phyloP scores from a whole-genome alignment of 176 grass and related monocot species.

The maize (Zea mays) region DNA sequence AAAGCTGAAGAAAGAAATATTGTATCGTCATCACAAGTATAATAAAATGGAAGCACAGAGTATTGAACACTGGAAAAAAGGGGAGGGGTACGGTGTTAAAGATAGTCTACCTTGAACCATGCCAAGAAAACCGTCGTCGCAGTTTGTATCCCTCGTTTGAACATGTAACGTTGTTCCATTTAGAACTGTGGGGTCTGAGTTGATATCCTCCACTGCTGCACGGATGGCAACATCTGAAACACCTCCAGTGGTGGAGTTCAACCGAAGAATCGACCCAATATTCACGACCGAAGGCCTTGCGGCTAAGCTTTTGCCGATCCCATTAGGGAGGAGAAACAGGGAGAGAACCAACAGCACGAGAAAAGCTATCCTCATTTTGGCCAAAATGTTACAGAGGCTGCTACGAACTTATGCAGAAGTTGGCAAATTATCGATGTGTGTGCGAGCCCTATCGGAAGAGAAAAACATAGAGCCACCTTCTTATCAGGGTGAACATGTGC shows the following conservation, averaged over 20 bases:
- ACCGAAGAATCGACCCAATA: slow-evolving; percentile 73
- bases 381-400: slow-evolving; percentile 24
- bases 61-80: slow-evolving; percentile 26
- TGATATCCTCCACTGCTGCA: slow-evolving; percentile 80
- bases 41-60: slow-evolving; percentile 8
- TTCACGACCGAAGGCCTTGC: slow-evolving; percentile 64
- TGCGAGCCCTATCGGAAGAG: not conserved
- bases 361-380: slow-evolving; percentile 55
- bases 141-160: slow-evolving; percentile 59
- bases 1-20: slow-evolving; percentile 46
- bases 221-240: slow-evolving; percentile 64
- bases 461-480: not conserved
- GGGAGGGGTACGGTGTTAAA: slow-evolving; percentile 6
- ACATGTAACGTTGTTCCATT: slow-evolving; percentile 64
- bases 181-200: slow-evolving; percentile 71
- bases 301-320: slow-evolving; percentile 38
- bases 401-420: slow-evolving; percentile 9
- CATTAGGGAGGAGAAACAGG: slow-evolving; percentile 44
- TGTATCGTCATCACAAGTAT: slow-evolving; percentile 30
- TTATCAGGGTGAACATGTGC: slow-evolving; percentile 4
- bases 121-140: slow-evolving; percentile 81
- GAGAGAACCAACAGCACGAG: slow-evolving; percentile 36
- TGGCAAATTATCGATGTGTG: slow-evolving; percentile 12
- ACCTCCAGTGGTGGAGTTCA: slow-evolving; percentile 75
- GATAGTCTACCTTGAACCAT: slow-evolving; percentile 69